Evolutionary conservation across 1,139 yeast genomes (phyloP).

Genomic region (Spathaspora jeffriesii): DNA sequence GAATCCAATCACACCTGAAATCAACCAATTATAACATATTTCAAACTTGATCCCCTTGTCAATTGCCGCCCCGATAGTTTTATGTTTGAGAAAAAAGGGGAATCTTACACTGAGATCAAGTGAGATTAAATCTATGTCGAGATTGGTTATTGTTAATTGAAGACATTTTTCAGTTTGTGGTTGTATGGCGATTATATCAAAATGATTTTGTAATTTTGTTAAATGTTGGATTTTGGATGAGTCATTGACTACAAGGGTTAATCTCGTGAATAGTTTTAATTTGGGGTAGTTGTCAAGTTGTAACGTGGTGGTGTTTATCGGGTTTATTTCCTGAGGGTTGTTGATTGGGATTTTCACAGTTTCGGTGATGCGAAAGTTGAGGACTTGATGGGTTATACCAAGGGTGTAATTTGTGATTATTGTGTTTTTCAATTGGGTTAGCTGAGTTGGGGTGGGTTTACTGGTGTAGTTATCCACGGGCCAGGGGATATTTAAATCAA

Average conservation of each 20-base stretch:
- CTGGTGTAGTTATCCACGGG: constrained; percentile 55
- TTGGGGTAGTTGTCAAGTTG: constrained; percentile 34
- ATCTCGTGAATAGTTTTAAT: constrained; percentile 61
- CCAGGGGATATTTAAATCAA: constrained; percentile 85
- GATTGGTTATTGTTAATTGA: constrained; percentile 67
- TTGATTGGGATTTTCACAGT: constrained; percentile 57
- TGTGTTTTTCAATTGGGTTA: constrained; percentile 46
- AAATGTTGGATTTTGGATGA: constrained; percentile 76
- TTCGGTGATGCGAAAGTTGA: constrained; percentile 64
- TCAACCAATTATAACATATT: constrained; percentile 62
- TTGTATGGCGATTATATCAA: constrained; percentile 80
- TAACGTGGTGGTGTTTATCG: constrained; percentile 31
- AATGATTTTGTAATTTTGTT: constrained; percentile 58
- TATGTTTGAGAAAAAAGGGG: constrained; percentile 81
- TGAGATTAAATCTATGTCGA: constrained; percentile 81
- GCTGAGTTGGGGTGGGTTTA: constrained; percentile 40
- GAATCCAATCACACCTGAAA: constrained; percentile 42
- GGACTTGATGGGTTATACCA: constrained; percentile 74
- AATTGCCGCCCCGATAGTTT: constrained; percentile 80
- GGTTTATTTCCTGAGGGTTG: constrained; percentile 33
- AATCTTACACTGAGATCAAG: constrained; percentile 65
- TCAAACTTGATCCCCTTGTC: constrained; percentile 85
- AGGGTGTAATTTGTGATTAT: constrained; percentile 58
- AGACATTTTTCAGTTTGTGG: constrained; percentile 83
- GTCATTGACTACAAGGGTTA: constrained; percentile 76